Evolutionary conservation across 371 early-diverging fungal genomes (phyloP).

Genomic region (Rhizopus sp.): DNA sequence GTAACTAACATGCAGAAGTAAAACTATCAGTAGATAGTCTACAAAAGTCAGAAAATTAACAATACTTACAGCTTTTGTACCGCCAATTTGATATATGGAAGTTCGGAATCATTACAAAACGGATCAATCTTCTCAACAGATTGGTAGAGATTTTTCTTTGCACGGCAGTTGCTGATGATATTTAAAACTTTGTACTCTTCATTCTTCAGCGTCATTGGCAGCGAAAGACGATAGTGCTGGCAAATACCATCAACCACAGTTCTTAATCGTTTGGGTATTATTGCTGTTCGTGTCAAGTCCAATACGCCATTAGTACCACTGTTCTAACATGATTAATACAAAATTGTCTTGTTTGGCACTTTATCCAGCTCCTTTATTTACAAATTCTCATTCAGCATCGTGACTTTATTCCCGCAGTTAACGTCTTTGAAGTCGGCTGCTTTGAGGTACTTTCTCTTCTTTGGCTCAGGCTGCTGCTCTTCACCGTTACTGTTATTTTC

Average conservation of each 20-base stretch:
- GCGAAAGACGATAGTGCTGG: slow-evolving; percentile 15
- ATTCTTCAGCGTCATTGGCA: slow-evolving; percentile 17
- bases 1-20: slow-evolving; percentile 15
- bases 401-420: slow-evolving; percentile 13
- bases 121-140: slow-evolving; percentile 12
- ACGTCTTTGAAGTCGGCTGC: slow-evolving; percentile 13
- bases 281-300: slow-evolving; percentile 16
- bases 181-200: slow-evolving; percentile 18
- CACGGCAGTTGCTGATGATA: slow-evolving; percentile 13
- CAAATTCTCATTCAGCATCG: slow-evolving; percentile 17
- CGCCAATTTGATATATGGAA: slow-evolving; percentile 13
- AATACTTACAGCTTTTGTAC: slow-evolving; percentile 18
- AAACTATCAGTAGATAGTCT: slow-evolving; percentile 18
- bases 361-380: slow-evolving; percentile 13
- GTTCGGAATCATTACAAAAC: slow-evolving; percentile 11
- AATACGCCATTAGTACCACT: slow-evolving; percentile 17
- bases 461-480: slow-evolving; percentile 19
- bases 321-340: slow-evolving; percentile 17
- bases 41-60: slow-evolving; percentile 18
- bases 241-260: slow-evolving; percentile 16
- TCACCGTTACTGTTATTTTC: slow-evolving; percentile 16
- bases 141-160: slow-evolving; percentile 17
- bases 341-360: slow-evolving; percentile 15
- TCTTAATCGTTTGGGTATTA: slow-evolving; percentile 17
- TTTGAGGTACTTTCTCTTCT: slow-evolving; percentile 19